A percentile compares a stretch with the other conserved stretches of the same genome.
phyloP scores from a whole-genome alignment of 495 filamentous ascomycete species.

The Talaromyces adpressus region DNA sequence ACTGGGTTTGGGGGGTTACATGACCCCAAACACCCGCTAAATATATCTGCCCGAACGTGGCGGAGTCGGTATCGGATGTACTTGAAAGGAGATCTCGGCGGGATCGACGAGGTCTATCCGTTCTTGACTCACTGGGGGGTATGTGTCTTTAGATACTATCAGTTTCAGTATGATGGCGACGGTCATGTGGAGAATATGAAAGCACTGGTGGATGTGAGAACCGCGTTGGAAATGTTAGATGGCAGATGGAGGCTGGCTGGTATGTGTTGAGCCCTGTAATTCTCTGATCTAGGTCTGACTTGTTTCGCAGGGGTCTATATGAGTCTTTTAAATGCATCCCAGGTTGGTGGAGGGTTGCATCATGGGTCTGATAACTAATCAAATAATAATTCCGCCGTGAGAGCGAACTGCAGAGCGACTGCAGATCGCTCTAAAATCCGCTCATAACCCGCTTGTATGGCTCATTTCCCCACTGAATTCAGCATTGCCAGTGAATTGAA shows the following conservation, averaged over 20 bases:
- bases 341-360: neutral
- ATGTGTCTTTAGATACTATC: slow-evolving; percentile 6
- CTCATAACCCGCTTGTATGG: neutral
- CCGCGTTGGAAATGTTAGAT: slow-evolving; percentile 7
- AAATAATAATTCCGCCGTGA: neutral
- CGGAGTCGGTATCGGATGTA: slow-evolving; percentile 1
- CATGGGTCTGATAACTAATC: neutral
- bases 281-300: neutral
- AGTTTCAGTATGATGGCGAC: slow-evolving; percentile 9
- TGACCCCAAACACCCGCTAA: slow-evolving; percentile 2
- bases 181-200: slow-evolving; percentile 10
- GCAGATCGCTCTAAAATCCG: neutral
- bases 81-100: slow-evolving; percentile 3
- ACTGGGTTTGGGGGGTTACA: neutral
- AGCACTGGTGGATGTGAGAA: slow-evolving; percentile 5
- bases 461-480: neutral
- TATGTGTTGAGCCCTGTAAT: neutral
- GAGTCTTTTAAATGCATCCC: neutral
- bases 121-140: slow-evolving; percentile 11
- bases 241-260: slow-evolving; percentile 12
- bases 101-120: slow-evolving; percentile 4
- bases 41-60: slow-evolving; percentile 8
- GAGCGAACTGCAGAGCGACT: neutral
- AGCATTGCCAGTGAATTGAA: neutral
- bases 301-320: neutral